These are phyloP conservation scores for Candida gigantensis DNA, from an alignment of 1,139 yeast species.

Conservation along the genomic window DNA sequence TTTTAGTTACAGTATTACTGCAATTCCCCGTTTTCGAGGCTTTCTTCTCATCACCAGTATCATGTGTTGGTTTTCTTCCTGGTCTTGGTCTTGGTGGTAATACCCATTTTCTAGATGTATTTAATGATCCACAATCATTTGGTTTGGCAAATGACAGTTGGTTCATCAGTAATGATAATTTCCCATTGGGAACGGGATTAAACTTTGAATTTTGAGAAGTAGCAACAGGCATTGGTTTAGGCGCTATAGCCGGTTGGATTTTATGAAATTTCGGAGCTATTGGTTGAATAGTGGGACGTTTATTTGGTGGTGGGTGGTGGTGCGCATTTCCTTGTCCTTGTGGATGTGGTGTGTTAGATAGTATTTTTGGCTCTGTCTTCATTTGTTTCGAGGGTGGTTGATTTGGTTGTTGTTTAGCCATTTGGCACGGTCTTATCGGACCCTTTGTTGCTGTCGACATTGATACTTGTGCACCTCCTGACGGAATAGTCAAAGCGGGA, in stretches of 20 bases:
- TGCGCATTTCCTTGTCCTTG: too few species aligned
- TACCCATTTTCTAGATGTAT: slow-evolving; percentile 62
- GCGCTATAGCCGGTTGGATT: slow-evolving; percentile 47
- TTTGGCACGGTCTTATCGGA: too few species aligned
- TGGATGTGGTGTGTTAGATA: slow-evolving; percentile 1
- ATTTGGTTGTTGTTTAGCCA: slow-evolving; percentile 1
- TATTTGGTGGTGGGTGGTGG: slow-evolving; percentile 3
- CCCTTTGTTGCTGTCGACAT: too few species aligned
- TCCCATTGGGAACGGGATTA: slow-evolving; percentile 17
- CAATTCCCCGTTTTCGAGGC: background rate
- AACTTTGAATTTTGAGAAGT: slow-evolving; percentile 7
- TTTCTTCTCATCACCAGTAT: slow-evolving; percentile 11
- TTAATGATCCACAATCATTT: slow-evolving; percentile 28
- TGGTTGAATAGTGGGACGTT: slow-evolving; percentile 8
- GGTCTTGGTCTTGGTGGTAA: slow-evolving; percentile 67
- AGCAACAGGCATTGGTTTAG: slow-evolving; percentile 35
- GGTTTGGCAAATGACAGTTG: slow-evolving; percentile 9
- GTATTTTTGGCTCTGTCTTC: slow-evolving; percentile 2
- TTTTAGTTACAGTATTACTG: slow-evolving; percentile 9
- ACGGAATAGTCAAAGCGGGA: too few species aligned
- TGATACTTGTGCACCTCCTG: too few species aligned
- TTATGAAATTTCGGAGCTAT: slow-evolving; percentile 32
- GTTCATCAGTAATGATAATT: slow-evolving; percentile 15
- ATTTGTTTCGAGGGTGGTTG: slow-evolving; percentile 2
- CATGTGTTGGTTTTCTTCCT: slow-evolving; percentile 48